Base-by-base conservation (phyloP, 2,329 filamentous ascomycete genomes). In the Paecilomyces variotii region DNA sequence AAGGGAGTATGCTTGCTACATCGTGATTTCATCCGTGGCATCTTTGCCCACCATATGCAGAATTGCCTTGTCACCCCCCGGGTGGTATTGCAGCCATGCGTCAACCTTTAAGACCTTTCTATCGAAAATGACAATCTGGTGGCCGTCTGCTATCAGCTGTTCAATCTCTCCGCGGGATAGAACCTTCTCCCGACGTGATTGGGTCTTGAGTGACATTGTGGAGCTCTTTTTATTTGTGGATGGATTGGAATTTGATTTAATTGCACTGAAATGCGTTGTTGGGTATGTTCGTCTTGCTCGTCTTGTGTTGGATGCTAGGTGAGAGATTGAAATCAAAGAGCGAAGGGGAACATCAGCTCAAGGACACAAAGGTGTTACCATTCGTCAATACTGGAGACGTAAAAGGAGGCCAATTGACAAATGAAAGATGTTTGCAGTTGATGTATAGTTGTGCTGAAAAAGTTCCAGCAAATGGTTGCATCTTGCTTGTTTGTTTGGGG, bases 11-110 rank as follows among this genome's bases (percentile, higher is more conserved):
- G 56, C 39, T 45, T 45, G 14, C 39, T 82, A 97, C 90, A 87
- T 89, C 72, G 88, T 90, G 61, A 97, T 87, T 75, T 97, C 94
- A 73, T 97, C 92, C 10, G 93, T 97, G 55, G 91, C 93, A 84
- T 96, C 91, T 76, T 88, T 85, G 61, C 91, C 91, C 60, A 97
- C 84, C 91, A 97, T 94, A 71, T 99, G 94, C 71, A 85, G 80
- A 63, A 99, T 95, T 57, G 93, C 84, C 76, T 91, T 94, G 67
- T 93, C 87, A 65, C 94, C 94, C 59, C 94, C 94, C 10, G 94
- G 94, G 69, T 97, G 94, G 69, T 89, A 97, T 56, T 84, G 85
- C 56, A 95, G 78, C 90, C 91, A 99, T 49, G 87, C 82, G 73
- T 97, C 93, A 32, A 91, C 86, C 76, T 91, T 96, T 65, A 97